Base-by-base conservation (phyloP, 1,284 basidiomycete species). In the Moniliophthora roreri region DNA sequence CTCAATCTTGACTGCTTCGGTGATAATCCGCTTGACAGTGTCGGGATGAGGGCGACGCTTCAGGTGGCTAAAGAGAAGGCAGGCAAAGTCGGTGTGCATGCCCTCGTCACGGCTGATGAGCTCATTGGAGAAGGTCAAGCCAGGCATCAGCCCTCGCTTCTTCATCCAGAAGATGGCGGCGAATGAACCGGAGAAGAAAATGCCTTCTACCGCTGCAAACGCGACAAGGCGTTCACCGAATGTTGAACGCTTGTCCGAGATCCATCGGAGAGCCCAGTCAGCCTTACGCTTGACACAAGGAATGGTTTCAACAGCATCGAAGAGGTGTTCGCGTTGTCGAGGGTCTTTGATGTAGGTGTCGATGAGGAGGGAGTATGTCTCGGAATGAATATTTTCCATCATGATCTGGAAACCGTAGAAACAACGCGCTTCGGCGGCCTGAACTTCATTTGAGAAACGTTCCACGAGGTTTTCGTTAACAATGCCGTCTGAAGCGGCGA, bases 331-430 rank as follows among this genome's bases (percentile, higher is more conserved):
- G 53, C 93, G 87, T 69, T 95, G 83, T 15, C 74, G 78, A 10
- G 87, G 76, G 63, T 98, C 96, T 69, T 93, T 94, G 75, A 98
- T 95, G 70, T 98, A 98, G 7, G 95, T 94, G 75, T 99, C 94
- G 70, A 99, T 97, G 63, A 98, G 87, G 40, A 99, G 88, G 5
- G 96, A 98, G 74, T 98, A 98, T 1, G 95, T 96, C 72, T 98
- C 96, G 3, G 95, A 96, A 71, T 95, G 93, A 48, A 95, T 89
- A 70, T 95, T 95, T 72, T 98, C 96, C 91, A 98, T 98, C 95
- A 98, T 98, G 69, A 98, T 96, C 69, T 98, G 96, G 81, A 98
- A 98, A 16, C 96, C 96, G 69, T 98, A 98, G 78, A 99, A 99
- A 70, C 92, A 97, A 36, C 95, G 91, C 10, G 95, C 96, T 74